Conservation (phyloP, 805 yeast genomes). For the Candida parachauliodes region DNA sequence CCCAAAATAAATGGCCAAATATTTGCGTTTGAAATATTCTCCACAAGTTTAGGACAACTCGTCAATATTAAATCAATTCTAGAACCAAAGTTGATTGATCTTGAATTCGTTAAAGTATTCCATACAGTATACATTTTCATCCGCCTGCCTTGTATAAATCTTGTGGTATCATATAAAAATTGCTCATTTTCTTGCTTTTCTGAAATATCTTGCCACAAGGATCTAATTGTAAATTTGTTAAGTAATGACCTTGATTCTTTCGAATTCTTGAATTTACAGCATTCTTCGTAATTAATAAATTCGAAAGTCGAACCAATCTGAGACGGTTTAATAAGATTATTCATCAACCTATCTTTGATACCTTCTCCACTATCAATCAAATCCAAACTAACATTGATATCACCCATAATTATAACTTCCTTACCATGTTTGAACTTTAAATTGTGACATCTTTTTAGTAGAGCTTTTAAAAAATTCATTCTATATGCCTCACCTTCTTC, state of each 20-base stretch:
- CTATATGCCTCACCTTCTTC: conserved; percentile 64
- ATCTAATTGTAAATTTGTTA: conserved; percentile 24
- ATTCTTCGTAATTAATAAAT: conserved; percentile 20
- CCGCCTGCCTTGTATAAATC: conserved; percentile 54
- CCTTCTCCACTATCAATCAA: conserved; percentile 79
- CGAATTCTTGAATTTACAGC: conserved; percentile 33
- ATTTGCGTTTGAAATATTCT: conserved; percentile 36
- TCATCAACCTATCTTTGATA: conserved; percentile 43
- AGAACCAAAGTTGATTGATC: conserved; percentile 85
- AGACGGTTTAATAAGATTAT: conserved; percentile 24
- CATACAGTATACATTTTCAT: conserved; percentile 82
- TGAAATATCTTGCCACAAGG: conserved; percentile 11
- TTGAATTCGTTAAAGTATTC: conserved; percentile 73
- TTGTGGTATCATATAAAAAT: conserved; percentile 54
- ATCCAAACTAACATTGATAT: conserved; percentile 78
- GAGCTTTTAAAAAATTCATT: conserved; percentile 50
- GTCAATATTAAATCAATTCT: conserved; percentile 73
- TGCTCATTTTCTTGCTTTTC: conserved; percentile 11
- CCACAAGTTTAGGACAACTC: conserved; percentile 33
- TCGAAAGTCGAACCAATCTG: conserved; percentile 20
- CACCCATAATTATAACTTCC: conserved; percentile 80
- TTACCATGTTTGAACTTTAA: conserved; percentile 53
- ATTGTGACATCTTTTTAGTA: conserved; percentile 60
- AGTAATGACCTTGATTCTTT: conserved; percentile 26
- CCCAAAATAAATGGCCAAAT: conserved; percentile 76